Evolutionary conservation across 2,329 filamentous ascomycete species (phyloP), one percentile per base, ranked within the genome.

Genomic region (Lachnellula subtilissima): DNA sequence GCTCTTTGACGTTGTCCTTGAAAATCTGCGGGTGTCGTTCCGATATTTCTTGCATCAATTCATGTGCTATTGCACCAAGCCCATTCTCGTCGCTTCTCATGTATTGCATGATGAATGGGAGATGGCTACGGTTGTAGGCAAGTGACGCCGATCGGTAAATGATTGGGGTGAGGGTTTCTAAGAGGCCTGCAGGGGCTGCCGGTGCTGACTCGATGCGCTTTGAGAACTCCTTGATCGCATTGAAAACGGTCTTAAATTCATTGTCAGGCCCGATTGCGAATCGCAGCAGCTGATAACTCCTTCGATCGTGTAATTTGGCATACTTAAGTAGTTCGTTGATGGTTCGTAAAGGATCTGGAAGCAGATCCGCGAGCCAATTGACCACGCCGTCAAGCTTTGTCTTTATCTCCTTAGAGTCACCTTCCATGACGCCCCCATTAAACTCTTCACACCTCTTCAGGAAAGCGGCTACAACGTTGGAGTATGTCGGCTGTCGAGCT

Each of bases 41-140:
- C 0, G 94, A 97, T 32, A 97, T 96, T 68, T 97, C 89, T 66
- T 91, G 93, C 48, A 97, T 80, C 52, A 97, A 81, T 67, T 96
- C 89, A 67, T 97, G 91, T 1, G 94, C 93, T 14, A 89, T 85
- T 19, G 82, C 76, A 5, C 88, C 89, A 49, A 97, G 78, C 0
- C 86, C 87, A 49, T 88, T 84, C 67, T 92, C 87, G 67, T 97
- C 88, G 9, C 85, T 92, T 66, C 91, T 87, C 11, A 92, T 91
- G 66, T 87, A 89, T 56, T 91, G 87, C 76, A 97, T 89, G 60
- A 97, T 93, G 0, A 90, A 86, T 3, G 92, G 85, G 17, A 99
- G 85, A 69, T 99, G 92, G 69, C 93, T 97, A 67, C 89, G 86
- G 74, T 97, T 99, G 75, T 95, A 97, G 62, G 96, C 82, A 61